A percentile compares a stretch with the other conserved stretches of the same genome.
Evolutionary conservation across 805 yeast genomes (phyloP).

Genomic region (Sporopachydermia lactativora): DNA sequence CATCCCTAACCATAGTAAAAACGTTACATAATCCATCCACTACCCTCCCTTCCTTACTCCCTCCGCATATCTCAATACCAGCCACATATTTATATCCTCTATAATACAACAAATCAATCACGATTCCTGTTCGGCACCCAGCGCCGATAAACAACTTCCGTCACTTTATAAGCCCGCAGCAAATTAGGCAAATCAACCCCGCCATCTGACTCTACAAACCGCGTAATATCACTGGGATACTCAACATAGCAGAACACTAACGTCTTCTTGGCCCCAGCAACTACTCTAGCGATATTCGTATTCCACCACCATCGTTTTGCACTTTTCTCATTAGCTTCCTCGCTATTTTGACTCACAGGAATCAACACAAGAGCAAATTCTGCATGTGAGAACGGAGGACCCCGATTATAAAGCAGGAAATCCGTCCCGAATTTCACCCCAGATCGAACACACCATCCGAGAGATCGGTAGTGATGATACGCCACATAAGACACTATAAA

Average conservation of each 20-base stretch:
- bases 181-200: conserved; percentile 19
- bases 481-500: conserved; percentile 50
- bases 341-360: conserved; percentile 21
- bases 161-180: conserved; percentile 33
- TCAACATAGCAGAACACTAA: conserved; percentile 58
- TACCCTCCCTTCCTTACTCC: no score
- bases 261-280: conserved; percentile 76
- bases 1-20: no score
- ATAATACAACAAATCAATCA: conserved; percentile 44
- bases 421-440: conserved; percentile 93
- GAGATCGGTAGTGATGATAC: conserved; percentile 75
- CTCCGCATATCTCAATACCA: no score
- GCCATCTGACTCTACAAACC: conserved; percentile 12
- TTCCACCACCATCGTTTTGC: conserved; percentile 41
- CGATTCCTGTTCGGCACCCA: conserved; percentile 83
- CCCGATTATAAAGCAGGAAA: conserved; percentile 66
- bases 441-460: conserved; percentile 89
- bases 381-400: conserved; percentile 94
- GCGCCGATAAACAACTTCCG: conserved; percentile 58
- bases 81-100: no score
- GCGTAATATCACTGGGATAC: conserved; percentile 24
- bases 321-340: conserved; percentile 14
- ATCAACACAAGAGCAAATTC: conserved; percentile 57
- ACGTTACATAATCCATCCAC: no score
- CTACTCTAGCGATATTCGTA: conserved; percentile 62